Conservation (phyloP, 169 alveolate genomes). For the Theileria sp. region DNA sequence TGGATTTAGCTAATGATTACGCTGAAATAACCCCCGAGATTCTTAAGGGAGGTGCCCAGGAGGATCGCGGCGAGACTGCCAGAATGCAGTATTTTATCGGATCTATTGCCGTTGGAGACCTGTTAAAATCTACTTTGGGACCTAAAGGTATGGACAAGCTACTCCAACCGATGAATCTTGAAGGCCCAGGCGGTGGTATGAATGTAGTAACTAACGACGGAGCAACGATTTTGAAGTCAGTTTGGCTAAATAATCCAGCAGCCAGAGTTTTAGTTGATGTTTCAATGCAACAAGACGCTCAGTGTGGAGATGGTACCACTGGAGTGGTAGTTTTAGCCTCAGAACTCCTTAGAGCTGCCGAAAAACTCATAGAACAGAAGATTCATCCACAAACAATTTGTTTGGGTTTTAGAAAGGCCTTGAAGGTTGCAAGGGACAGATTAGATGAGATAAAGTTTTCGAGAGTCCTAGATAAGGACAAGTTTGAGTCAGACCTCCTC, state of each 20-base stretch:
- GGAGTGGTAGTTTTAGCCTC: slow-evolving; percentile 99
- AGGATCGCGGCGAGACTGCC: slow-evolving; percentile 94
- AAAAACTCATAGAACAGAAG: slow-evolving; percentile 92
- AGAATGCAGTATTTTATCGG: slow-evolving; percentile 95
- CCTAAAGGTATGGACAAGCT: slow-evolving; percentile 98
- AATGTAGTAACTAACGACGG: slow-evolving; percentile 98
- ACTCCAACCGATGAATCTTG: slow-evolving; percentile 88
- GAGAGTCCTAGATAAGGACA: slow-evolving; percentile 78
- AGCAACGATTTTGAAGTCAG: slow-evolving; percentile 96
- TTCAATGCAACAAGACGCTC: slow-evolving; percentile 87
- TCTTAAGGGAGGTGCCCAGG: slow-evolving; percentile 92
- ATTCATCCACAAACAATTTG: slow-evolving; percentile 96
- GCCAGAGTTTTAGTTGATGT: slow-evolving; percentile 95
- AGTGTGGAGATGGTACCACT: slow-evolving; percentile 96
- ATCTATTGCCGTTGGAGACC: slow-evolving; percentile 99
- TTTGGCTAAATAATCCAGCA: slow-evolving; percentile 98
- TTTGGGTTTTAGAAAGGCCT: slow-evolving; percentile 88
- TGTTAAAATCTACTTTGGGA: slow-evolving; percentile 97
- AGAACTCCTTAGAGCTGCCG: slow-evolving; percentile 96
- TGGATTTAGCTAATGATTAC: slow-evolving; percentile 42
- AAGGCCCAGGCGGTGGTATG: slow-evolving; percentile 83
- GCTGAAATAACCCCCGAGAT: slow-evolving; percentile 89
- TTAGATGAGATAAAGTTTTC: slow-evolving; percentile 84
- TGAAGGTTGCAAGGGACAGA: slow-evolving; percentile 87
- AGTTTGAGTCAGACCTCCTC: slow-evolving; percentile 87